Base-by-base conservation (phyloP, 2,329 filamentous ascomycete species). In the Cladosporium sp. region DNA sequence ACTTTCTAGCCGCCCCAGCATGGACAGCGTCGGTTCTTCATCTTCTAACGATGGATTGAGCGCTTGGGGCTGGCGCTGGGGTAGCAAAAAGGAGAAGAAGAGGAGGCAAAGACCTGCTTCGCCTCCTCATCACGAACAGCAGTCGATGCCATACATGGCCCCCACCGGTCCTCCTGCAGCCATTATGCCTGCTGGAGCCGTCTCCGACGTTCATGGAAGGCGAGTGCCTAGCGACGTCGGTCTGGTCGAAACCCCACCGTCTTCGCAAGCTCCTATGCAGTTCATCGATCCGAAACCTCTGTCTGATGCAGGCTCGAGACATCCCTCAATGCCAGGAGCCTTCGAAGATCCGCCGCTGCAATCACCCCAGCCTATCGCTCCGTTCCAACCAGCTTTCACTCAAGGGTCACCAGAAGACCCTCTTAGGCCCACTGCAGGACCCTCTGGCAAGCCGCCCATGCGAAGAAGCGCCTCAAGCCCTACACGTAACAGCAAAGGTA, bases 281-380 rank as follows among this genome's bases (percentile, higher is more conserved):
- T 80, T 83, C 30, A 82, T 90, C 36, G 87, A 86, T 64, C 84
- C 89, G 7, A 75, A 87, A 34, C 83, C 87, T 4, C 87, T 87
- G 1, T 81, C 81, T 3, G 89, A 92, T 63, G 86, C 90, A 63
- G 82, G 80, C 51, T 66, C 65, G 15, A 61, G 64, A 12, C 52
- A 64, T 39, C 43, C 62, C n/a, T 65, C 68, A 1, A 68, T 72
- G 62, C 67, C 70, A 9, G 70, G 69, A 12, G 65, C 64, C 28
- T 71, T 67, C 37, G 66, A 69, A 80, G 83, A 42, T 83, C 86
- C 5, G 84, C 85, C 87, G 11, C 79, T 97, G n/a, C 88, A 94
- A 70, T 90, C 96, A 66, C 92, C 92, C 2, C 88, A 92, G 65
- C 92, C 92, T 2, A 82, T 90, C 60, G 80, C 83, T 2, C 90